A percentile compares a stretch with the other conserved stretches of the same genome.
phyloP scores from a whole-genome alignment of 805 yeast genomes.

The Saccharomycopsis microspora region DNA sequence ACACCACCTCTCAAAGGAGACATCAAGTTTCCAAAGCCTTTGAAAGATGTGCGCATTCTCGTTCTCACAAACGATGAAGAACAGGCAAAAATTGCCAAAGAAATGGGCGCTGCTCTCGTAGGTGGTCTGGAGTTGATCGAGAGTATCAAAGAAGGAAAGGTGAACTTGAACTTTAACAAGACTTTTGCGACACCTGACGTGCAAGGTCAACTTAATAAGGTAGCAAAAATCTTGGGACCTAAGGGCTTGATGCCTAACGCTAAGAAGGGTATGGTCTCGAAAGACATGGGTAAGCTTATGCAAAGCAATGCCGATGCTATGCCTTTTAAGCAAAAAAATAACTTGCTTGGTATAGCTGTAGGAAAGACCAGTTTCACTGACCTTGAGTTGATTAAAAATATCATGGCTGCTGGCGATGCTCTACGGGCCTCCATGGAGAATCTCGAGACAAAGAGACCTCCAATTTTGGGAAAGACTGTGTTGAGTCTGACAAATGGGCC shows the following conservation, averaged over 20 bases:
- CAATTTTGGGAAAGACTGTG: conserved; percentile 56
- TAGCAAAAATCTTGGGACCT: conserved; percentile 82
- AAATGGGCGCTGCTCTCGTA: conserved; percentile 49
- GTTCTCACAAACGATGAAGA: conserved; percentile 55
- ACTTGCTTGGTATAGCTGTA: conserved; percentile 51
- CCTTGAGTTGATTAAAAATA: conserved; percentile 59
- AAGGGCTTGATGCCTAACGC: conserved; percentile 79
- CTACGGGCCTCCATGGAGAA: conserved; percentile 39
- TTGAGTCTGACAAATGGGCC: conserved; percentile 72
- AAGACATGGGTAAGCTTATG: conserved; percentile 47
- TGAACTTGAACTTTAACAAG: conserved; percentile 47
- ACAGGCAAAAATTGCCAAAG: conserved; percentile 39
- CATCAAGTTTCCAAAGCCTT: conserved; percentile 60
- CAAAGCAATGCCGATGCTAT: conserved; percentile 49
- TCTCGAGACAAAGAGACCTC: conserved; percentile 58
- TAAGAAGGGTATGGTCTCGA: conserved; percentile 77
- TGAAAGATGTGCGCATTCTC: conserved; percentile 51
- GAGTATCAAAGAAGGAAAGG: conserved; percentile 40
- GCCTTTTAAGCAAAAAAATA: conserved; percentile 67
- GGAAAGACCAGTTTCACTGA: conserved; percentile 75
- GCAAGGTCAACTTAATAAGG: conserved; percentile 41
- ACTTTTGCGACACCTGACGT: conserved; percentile 83
- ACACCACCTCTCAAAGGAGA: conserved; percentile 65
- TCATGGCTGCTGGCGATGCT: conserved; percentile 55
- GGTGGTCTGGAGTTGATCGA: conserved; percentile 70